A percentile compares a stretch with the other conserved stretches of the same genome.
phyloP scores from a whole-genome alignment of 2,329 filamentous ascomycete species.

The Exophiala calicioides region DNA sequence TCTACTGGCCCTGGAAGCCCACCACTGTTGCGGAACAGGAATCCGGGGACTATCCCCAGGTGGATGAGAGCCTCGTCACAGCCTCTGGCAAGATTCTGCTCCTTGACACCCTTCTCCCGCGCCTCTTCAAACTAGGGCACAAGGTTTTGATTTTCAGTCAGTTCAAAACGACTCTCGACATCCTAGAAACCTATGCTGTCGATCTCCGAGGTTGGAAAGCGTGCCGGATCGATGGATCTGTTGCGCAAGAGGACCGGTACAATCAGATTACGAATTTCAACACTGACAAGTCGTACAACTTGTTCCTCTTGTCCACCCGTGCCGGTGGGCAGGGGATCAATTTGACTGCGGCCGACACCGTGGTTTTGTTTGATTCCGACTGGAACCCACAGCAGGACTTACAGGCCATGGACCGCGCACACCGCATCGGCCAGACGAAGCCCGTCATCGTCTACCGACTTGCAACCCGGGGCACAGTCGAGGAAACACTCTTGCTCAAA shows the following conservation, averaged over 20 bases:
- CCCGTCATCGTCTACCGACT: slow-evolving; percentile 93
- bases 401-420: slow-evolving; percentile 92
- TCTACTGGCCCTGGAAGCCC: slow-evolving; percentile 82
- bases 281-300: slow-evolving; percentile 61
- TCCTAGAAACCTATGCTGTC: slow-evolving; percentile 81
- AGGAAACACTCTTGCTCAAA: slow-evolving; percentile 80
- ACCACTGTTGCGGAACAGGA: slow-evolving; percentile 63
- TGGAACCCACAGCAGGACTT: slow-evolving; percentile 98
- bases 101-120: slow-evolving; percentile 79
- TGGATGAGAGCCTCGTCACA: slow-evolving; percentile 81
- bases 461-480: slow-evolving; percentile 88
- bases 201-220: slow-evolving; percentile 76
- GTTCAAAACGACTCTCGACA: slow-evolving; percentile 91
- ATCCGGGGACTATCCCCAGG: slow-evolving; percentile 51
- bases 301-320: slow-evolving; percentile 87
- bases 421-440: slow-evolving; percentile 88
- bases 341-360: slow-evolving; percentile 84
- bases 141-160: slow-evolving; percentile 97
- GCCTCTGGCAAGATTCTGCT: slow-evolving; percentile 95
- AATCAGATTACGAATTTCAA: slow-evolving; percentile 75
- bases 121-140: slow-evolving; percentile 71
- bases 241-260: slow-evolving; percentile 71
- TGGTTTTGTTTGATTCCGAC: slow-evolving; percentile 85
- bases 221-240: slow-evolving; percentile 87
- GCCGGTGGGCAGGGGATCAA: slow-evolving; percentile 97